Percentiles rank a stretch among this genome's conserved stretches.
These are phyloP conservation scores for Albatrellus sp. DNA, from an alignment of 1,284 basidiomycete species.

Conservation along the genomic window DNA sequence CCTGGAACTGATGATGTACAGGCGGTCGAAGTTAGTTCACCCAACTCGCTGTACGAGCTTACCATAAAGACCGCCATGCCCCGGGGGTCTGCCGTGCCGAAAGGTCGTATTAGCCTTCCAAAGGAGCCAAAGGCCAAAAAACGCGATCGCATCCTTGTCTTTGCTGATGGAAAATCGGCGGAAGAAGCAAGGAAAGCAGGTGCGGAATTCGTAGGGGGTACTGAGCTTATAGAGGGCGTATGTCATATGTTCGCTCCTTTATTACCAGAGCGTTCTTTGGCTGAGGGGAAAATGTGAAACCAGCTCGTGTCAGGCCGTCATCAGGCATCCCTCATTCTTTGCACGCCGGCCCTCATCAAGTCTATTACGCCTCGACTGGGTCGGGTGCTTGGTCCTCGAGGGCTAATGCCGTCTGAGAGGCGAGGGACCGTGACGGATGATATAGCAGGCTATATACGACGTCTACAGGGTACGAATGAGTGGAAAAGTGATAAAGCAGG, in stretches of 20 bases:
- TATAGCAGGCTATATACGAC: slow-evolving; percentile 67
- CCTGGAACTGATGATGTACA: slow-evolving; percentile 17
- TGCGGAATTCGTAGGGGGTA: slow-evolving; percentile 77
- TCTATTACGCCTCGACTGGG: slow-evolving; percentile 75
- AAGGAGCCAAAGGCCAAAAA: slow-evolving; percentile 62
- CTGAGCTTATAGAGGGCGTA: slow-evolving; percentile 74
- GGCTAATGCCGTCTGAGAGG: slow-evolving; percentile 90
- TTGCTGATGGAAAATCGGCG: slow-evolving; percentile 70
- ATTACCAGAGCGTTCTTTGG: not conserved
- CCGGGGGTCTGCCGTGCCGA: slow-evolving; percentile 66
- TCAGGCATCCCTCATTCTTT: slow-evolving; percentile 74
- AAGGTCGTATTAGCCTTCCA: slow-evolving; percentile 63
- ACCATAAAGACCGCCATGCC: slow-evolving; percentile 69
- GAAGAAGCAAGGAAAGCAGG: slow-evolving; percentile 74
- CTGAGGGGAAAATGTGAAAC: not conserved
- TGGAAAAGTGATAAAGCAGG: slow-evolving; percentile 90
- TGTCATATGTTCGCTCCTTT: slow-evolving; percentile 17
- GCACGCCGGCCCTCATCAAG: slow-evolving; percentile 71
- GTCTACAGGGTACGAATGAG: slow-evolving; percentile 74
- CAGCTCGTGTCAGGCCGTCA: slow-evolving; percentile 30
- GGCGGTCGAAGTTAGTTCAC: slow-evolving; percentile 71
- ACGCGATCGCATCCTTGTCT: slow-evolving; percentile 74
- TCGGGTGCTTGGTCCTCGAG: slow-evolving; percentile 84
- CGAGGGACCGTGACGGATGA: slow-evolving; percentile 91
- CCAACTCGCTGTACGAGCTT: slow-evolving; percentile 68